Evolutionary conservation across 352 stramenopile species (phyloP), one percentile per base, ranked within the genome.

Genomic region (Pythium coloratum): DNA sequence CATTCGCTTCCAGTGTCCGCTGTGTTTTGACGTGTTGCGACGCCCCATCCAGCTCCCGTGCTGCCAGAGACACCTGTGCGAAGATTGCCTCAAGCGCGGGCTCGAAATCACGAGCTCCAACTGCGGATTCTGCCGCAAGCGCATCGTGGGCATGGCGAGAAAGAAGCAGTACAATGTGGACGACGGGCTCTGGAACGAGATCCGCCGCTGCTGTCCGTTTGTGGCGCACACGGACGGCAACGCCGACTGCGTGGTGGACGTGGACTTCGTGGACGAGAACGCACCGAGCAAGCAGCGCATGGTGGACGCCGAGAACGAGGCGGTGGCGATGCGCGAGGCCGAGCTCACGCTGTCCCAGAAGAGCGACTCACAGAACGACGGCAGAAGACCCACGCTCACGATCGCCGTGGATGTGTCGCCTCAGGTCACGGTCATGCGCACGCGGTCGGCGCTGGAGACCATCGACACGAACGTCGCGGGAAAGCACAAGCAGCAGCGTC

Each of bases 101-200:
- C 64, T 94, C 46, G 81, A 89, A 66, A 71, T 94, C 54, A 94
- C 86, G 14, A 90, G 80, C 38, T 80, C 83, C 54, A 90, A 89
- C 71, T 94, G 86, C 67, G 83, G 83, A 42, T 94, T 94, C 70
- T 94, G 86, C 62, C 74, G 86, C 34, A 86, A 86, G 53, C 83
- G 86, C 32, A 79, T 94, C 44, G 82, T 94, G 26, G 83, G 86
- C 9, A 86, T 92, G 62, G 84, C 84, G 10, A 78, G 86, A 32
- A 90, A 82, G 60, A 91, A 92, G 66, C 80, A 84, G 32, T 80
- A 91, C 63, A 88, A 89, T 46, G 61, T 90, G 53, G 85, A 94
- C 55, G 83, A 87, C n/a, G 58, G 59, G 40, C 76, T 94, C 50
- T 91, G 80, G 82, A 56, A 50, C 38, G 75, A 79, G 20, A 88